These are phyloP conservation scores for Yarrowia yakushimensis DNA, from an alignment of 805 yeast species.

Conservation along the genomic window DNA sequence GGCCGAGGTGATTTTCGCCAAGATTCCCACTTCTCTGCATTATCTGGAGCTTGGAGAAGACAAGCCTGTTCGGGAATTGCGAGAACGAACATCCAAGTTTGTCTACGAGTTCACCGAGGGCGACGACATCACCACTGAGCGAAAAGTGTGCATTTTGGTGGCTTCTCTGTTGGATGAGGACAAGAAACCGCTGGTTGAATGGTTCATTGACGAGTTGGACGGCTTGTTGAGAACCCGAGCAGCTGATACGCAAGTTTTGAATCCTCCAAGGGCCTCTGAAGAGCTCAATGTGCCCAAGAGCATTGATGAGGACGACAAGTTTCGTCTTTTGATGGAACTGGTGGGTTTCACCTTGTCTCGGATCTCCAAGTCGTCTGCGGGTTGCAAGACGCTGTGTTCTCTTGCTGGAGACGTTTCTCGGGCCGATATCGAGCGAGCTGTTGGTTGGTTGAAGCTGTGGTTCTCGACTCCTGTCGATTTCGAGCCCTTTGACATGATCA, in stretches of 20 bases:
- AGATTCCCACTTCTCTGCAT: constrained; percentile 43
- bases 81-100: constrained; percentile 32
- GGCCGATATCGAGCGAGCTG: constrained; percentile 34
- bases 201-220: constrained; percentile 40
- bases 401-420: neutral
- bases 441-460: constrained; percentile 35
- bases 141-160: constrained; percentile 50
- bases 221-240: constrained; percentile 9
- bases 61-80: constrained; percentile 35
- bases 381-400: neutral
- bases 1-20: constrained; percentile 65
- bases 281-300: constrained; percentile 6
- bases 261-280: neutral
- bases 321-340: constrained; percentile 47
- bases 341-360: constrained; percentile 40
- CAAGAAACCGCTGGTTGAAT: constrained; percentile 43
- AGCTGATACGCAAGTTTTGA: constrained; percentile 38
- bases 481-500: constrained; percentile 2
- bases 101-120: constrained; percentile 29
- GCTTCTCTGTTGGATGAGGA: constrained; percentile 49
- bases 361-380: neutral
- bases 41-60: constrained; percentile 63
- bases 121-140: constrained; percentile 41
- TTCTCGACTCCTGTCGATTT: neutral
- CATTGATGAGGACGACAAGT: constrained; percentile 42